A percentile compares a stretch with the other conserved stretches of the same genome.
phyloP scores from a whole-genome alignment of 2,329 filamentous ascomycete genomes.

The Diaporthe sp. region DNA sequence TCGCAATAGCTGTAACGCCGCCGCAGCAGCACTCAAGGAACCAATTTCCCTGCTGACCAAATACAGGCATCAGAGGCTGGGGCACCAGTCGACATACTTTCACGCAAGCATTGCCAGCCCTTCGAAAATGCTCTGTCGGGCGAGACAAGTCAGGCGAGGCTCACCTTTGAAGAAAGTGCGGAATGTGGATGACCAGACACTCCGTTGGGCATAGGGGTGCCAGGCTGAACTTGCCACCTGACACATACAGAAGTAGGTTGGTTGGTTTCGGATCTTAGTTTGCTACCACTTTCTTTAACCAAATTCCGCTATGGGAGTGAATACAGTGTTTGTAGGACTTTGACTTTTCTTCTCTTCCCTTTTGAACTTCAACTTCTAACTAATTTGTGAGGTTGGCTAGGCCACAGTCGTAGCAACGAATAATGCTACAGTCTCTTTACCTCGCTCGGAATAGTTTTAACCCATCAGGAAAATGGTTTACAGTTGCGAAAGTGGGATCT shows the following conservation, averaged over 20 bases:
- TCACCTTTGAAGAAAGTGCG: background rate
- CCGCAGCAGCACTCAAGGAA: background rate
- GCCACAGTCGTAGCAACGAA: background rate
- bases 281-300: background rate
- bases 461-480: background rate
- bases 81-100: background rate
- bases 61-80: background rate
- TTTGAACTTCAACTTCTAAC: background rate
- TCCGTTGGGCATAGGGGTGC: background rate
- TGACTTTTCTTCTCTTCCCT: background rate
- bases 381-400: background rate
- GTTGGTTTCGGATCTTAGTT: background rate
- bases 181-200: background rate
- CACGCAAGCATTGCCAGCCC: background rate
- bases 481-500: no score
- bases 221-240: background rate
- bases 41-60: background rate
- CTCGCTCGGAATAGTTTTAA: background rate
- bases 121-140: background rate
- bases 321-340: background rate
- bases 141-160: background rate
- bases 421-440: background rate
- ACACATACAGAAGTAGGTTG: background rate
- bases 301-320: background rate
- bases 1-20: background rate